A percentile compares a stretch with the other conserved stretches of the same genome.
Conservation (phyloP, 2,329 filamentous ascomycete species). For the Uncinocarpus reesii region DNA sequence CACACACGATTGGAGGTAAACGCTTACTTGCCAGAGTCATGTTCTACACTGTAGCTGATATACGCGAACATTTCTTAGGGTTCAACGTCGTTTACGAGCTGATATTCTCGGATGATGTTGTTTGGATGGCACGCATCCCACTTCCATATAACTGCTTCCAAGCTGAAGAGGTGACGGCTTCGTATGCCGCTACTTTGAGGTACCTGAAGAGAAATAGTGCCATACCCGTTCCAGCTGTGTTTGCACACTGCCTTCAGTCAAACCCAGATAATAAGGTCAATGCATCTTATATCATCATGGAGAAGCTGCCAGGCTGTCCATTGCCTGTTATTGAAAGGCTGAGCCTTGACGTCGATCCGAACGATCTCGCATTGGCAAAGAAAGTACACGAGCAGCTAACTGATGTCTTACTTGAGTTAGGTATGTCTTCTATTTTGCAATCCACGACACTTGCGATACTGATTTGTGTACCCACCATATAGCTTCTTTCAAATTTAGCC, state of each 20-base stretch:
- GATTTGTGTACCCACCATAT: not conserved
- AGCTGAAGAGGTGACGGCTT: slow-evolving; percentile 5
- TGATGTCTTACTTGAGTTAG: slow-evolving; percentile 8
- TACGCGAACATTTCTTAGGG: not conserved
- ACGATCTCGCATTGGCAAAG: slow-evolving; percentile 1
- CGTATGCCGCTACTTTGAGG: slow-evolving; percentile 9
- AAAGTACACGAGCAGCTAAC: slow-evolving; percentile 10
- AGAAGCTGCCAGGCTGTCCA: not conserved
- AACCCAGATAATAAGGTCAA: slow-evolving; percentile 7
- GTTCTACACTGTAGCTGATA: not conserved
- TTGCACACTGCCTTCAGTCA: slow-evolving; percentile 1
- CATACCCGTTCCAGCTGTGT: slow-evolving; percentile 7
- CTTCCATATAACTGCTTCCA: slow-evolving; percentile 13
- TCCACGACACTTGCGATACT: not conserved
- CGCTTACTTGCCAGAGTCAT: not conserved
- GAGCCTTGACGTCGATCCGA: not conserved
- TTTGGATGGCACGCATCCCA: slow-evolving; percentile 12
- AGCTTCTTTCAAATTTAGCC: slow-evolving; percentile 6
- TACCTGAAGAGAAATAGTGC: slow-evolving; percentile 10
- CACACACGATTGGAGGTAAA: slow-evolving; percentile 6
- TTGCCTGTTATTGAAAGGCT: slow-evolving; percentile 6
- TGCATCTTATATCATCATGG: slow-evolving; percentile 9
- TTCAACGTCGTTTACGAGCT: slow-evolving; percentile 11
- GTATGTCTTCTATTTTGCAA: not conserved
- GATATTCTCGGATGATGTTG: slow-evolving; percentile 4